phyloP scores from a whole-genome alignment of 495 filamentous ascomycete species.

The Penicillium taxi region DNA sequence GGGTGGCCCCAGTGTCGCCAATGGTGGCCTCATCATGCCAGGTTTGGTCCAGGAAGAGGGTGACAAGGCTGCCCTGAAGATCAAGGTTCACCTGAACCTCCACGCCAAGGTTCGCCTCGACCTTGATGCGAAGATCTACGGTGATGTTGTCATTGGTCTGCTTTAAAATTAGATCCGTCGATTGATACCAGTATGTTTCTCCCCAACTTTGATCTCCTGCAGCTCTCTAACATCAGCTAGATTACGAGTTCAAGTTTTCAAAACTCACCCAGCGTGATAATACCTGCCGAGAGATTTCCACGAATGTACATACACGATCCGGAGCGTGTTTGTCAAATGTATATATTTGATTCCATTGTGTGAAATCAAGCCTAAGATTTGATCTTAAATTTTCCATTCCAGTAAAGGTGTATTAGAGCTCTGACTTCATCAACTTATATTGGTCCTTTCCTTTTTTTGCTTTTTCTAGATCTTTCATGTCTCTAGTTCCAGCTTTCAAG shows the following conservation, averaged over 20 bases:
- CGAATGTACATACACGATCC: conserved; percentile 4
- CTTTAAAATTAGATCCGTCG: conserved; percentile 6
- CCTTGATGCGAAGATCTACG: conserved; percentile 18
- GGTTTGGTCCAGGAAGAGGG: conserved; percentile 6
- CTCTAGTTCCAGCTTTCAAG: no score
- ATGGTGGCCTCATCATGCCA: conserved; percentile 7
- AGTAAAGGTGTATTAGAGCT: no score
- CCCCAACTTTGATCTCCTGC: not conserved
- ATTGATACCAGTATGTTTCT: not conserved
- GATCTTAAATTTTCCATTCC: no score
- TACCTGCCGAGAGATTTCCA: not conserved
- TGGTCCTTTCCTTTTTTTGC: no score
- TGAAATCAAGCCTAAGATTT: no score
- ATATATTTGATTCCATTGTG: no score
- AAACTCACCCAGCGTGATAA: not conserved
- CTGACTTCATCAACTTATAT: no score
- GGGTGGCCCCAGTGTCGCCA: not conserved
- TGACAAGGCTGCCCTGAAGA: conserved; percentile 15
- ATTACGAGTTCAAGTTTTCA: no score
- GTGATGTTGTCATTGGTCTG: conserved; percentile 19
- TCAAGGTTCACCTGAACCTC: conserved; percentile 20
- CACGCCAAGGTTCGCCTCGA: conserved; percentile 19
- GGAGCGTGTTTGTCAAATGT: no score
- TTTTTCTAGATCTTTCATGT: no score
- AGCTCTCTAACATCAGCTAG: no score